Evolutionary conservation across 805 yeast genomes (phyloP), one percentile per base, ranked within the genome.

Genomic region (Candida vaughaniae): DNA sequence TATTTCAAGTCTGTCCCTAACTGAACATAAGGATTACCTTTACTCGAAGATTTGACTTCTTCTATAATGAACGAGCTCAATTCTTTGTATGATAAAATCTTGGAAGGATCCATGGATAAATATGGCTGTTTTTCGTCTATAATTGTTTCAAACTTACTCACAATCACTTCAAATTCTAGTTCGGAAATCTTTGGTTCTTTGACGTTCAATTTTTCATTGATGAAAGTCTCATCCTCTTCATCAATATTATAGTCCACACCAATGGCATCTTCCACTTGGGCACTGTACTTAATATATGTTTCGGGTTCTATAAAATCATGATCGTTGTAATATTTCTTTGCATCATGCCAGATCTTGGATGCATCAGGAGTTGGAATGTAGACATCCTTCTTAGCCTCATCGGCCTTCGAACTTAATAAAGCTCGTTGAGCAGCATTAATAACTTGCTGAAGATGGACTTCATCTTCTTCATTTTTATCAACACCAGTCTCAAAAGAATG

Each of bases 291-390:
- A 39, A 93, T 85, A 56, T 89, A 91, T 8, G 85, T 71, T 15
- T 78, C 78, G 0, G 98, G 96, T 43, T 80, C 82, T 3, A 58
- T 58, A 60, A 85, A 91, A 16, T 68, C 61, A 27, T 51, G 54
- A 23, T 84, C 83, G 12, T 63, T 63, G 57, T 93, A 93, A 60
- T 75, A 89, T 48, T 81, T 75, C 6, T 66, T 51, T 26, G 87
- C 95, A 16, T 86, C 95, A 3, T 66, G 60, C 96, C 96, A 90
- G 15, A 77, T 67, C 47, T 73, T 73, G 0, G 95, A 82, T 3
- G 98, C 97, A 69, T 88, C 95, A 0, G 99, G 99, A 0, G 99
- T 93, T 2, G 99, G 99, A 50, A 93, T 93, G 59, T 83, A 91
- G 29, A 83, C 82, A 43, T 74, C 73, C 20, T 52, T 41, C 5